Evolutionary conservation across 78 protist genomes (phyloP), one percentile per base, ranked within the genome.

Genomic region (Cavenderia fasciculata): DNA sequence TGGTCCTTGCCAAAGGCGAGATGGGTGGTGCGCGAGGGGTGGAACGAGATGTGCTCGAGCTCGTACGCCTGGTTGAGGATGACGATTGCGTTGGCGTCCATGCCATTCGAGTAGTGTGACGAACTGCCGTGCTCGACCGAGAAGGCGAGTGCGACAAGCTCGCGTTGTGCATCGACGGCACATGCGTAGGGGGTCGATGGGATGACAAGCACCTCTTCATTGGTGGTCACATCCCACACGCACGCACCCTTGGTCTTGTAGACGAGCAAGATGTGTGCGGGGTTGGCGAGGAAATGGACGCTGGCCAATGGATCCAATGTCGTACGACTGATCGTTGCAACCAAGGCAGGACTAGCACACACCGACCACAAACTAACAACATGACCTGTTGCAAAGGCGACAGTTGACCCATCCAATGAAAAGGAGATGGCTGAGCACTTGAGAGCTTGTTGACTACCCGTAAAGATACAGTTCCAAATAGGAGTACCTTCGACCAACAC

Each of bases 331-430:
- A 52, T 14, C 1, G 38, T 4, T 2, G 38, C 10, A 8, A n/a
- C 65, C 25, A 54, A 23, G 12, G 23, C 69, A 34, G 38, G 12
- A 36, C 16, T 33, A 12, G 46, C 7, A 29, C 34, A 29, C 25
- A 44, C 10, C 10, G 19, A 12, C 77, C 78, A 82, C 19, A 82
- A 21, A 7, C 61, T 57, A 5, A 56, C 25, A 1, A 38, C 14
- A 69, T 82, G 76, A 27, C 62, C 78, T n/a, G 43, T 59, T 16
- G 72, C 36, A 19, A 57, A 46, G 10, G 90, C 78, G n/a, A 56
- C 65, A 0, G 68, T 31, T 2, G 74, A 34, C 21, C 90, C 90
- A 68, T 82, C 90, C 14, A 21, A 10, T 8, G 78, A 68, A 78
- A 82, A 82, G 6, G 87, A 40, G 41, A 41, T 54, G 0, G 88